Evolutionary conservation across 495 filamentous ascomycete genomes (phyloP), one percentile per base, ranked within the genome.

Genomic region (Aspergillus affinis): DNA sequence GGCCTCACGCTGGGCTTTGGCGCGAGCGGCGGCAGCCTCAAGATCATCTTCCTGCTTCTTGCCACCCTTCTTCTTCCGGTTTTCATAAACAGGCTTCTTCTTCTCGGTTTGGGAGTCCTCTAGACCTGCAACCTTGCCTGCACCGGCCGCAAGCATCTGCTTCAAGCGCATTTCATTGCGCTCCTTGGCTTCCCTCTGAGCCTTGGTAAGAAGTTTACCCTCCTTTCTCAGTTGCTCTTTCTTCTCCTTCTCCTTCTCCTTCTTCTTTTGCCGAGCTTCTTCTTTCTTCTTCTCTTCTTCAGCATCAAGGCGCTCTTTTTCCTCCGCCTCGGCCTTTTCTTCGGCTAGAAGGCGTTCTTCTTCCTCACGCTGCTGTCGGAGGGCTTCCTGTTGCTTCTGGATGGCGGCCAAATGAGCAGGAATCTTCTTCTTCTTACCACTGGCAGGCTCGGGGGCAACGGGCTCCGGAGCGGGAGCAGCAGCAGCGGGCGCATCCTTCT

Each of bases 221-320:
- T 96, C 92, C 70, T 86, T 93, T 79, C 94, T 94, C 17, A 97
- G 84, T 75, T 97, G 90, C 67, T 99, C 95, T 61, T 96, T 92
- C 79, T 84, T 93, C 74, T 97, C 90, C 74, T 89, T 95, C 71
- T 99, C 95, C 74, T 89, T 96, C 71, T 96, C 91, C 80, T 97
- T 98, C 82, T 89, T 96, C 51, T 82, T 76, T 13, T 87, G 86
- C 65, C 87, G 88, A 29, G 82, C 82, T 68, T 93, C 91, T 60
- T 90, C 91, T 67, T 78, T 86, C 61, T 80, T 84, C 72, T 81
- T 86, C 69, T 81, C 83, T 72, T 95, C 92, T 73, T 96, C 92
- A 12, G 82, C 90, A 26, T 86, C 88, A 8, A 73, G 61, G 21
- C 81, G 78, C 69, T 87, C 83, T 67, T 86, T 79, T 64, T 91